phyloP scores from a whole-genome alignment of 306 rosid species.

The Phaseolus lunatus region DNA sequence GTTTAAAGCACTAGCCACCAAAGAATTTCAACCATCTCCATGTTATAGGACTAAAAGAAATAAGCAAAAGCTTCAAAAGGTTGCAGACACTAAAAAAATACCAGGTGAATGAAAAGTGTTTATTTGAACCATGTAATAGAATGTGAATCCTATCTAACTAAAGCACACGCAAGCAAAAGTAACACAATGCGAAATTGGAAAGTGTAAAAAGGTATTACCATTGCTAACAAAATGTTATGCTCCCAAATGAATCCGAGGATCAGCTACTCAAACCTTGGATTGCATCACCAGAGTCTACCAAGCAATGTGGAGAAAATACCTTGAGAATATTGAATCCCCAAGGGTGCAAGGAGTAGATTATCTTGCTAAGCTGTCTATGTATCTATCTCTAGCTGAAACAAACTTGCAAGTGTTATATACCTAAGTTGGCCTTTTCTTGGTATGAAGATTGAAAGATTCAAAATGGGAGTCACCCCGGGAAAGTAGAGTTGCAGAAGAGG shows the following conservation, averaged over 20 bases:
- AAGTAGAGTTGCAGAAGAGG: slow-evolving; percentile 65
- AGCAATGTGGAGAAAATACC: slow-evolving; percentile 48
- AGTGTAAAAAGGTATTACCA: slow-evolving; percentile 56
- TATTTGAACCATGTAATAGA: too few species aligned
- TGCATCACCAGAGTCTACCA: slow-evolving; percentile 51
- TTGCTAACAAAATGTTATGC: slow-evolving; percentile 45
- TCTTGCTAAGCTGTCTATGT: slow-evolving; percentile 32
- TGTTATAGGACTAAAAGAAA: slow-evolving; percentile 7
- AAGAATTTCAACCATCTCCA: slow-evolving; percentile 2
- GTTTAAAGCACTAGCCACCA: not conserved
- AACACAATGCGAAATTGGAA: slow-evolving; percentile 23
- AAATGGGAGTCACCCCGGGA: slow-evolving; percentile 43
- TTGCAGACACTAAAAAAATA: not conserved
- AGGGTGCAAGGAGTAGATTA: not conserved
- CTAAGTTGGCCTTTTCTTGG: not conserved
- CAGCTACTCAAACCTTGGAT: slow-evolving; percentile 57
- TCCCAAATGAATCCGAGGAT: slow-evolving; percentile 49
- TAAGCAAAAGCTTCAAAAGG: slow-evolving; percentile 8
- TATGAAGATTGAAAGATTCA: slow-evolving; percentile 29
- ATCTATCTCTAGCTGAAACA: slow-evolving; percentile 31
- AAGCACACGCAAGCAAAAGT: not conserved
- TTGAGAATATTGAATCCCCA: slow-evolving; percentile 40
- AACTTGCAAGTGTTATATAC: slow-evolving; percentile 17
- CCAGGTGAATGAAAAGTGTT: not conserved
- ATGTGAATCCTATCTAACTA: too few species aligned